A percentile compares a stretch with the other conserved stretches of the same genome.
Evolutionary conservation across 495 filamentous ascomycete genomes (phyloP).

Genomic region (Corynascus novoguineensis): DNA sequence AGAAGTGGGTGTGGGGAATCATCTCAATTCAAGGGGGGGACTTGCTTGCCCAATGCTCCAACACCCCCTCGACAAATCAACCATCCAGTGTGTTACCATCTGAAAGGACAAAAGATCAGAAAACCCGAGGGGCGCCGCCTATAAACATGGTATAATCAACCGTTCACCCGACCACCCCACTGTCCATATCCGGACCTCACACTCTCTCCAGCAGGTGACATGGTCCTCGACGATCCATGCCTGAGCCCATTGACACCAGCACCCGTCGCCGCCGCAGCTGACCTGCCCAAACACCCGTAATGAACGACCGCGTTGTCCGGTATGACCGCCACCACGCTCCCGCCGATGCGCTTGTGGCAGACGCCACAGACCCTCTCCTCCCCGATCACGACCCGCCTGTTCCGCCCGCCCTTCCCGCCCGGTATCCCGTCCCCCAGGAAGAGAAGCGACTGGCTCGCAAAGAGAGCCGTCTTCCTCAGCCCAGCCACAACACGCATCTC

Average conservation of each 20-base stretch:
- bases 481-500: slow-evolving; percentile 70
- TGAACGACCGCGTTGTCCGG: slow-evolving; percentile 67
- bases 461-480: slow-evolving; percentile 65
- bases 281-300: slow-evolving; percentile 64
- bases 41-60: too few species aligned
- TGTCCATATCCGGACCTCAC: slow-evolving; percentile 4
- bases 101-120: too few species aligned
- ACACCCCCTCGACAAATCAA: too few species aligned
- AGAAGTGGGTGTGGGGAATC: background rate
- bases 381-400: slow-evolving; percentile 67
- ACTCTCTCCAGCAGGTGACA: slow-evolving; percentile 7
- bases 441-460: slow-evolving; percentile 64
- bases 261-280: slow-evolving; percentile 27
- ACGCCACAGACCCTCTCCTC: slow-evolving; percentile 88
- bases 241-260: background rate
- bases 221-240: slow-evolving; percentile 13
- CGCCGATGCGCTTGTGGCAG: slow-evolving; percentile 87
- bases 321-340: slow-evolving; percentile 67
- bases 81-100: too few species aligned
- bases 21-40: too few species aligned
- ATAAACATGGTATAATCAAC: too few species aligned
- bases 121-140: too few species aligned
- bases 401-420: slow-evolving; percentile 47
- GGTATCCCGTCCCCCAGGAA: slow-evolving; percentile 59
- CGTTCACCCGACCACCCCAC: slow-evolving; percentile 20